phyloP scores from a whole-genome alignment of 805 yeast species.

The Kockiozyma suomiensis region DNA sequence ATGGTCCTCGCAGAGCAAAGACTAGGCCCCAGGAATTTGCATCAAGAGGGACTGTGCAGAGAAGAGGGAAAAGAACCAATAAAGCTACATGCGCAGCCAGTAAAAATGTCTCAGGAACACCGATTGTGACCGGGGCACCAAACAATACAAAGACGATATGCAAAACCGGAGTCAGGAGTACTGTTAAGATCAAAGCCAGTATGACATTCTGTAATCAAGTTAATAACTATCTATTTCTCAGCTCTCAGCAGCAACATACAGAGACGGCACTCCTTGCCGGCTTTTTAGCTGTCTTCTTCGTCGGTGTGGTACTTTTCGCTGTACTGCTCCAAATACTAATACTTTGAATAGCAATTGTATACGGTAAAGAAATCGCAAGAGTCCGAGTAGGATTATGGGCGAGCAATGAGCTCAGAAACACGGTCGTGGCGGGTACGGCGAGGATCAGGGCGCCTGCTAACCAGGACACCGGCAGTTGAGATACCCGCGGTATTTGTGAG shows the following conservation, averaged over 20 bases:
- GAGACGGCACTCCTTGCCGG: not conserved
- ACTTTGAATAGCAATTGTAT: not conserved
- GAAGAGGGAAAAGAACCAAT: conserved; percentile 64
- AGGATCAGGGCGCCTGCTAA: conserved; percentile 6
- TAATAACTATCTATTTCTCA: no score
- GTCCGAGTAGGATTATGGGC: conserved; percentile 20
- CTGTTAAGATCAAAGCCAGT: conserved; percentile 22
- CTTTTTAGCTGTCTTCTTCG: conserved; percentile 2
- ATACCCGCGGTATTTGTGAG: conserved; percentile 4
- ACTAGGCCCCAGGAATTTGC: conserved; percentile 49
- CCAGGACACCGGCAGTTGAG: not conserved
- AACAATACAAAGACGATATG: conserved; percentile 55
- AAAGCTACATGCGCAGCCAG: conserved; percentile 64
- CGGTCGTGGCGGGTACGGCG: conserved; percentile 23
- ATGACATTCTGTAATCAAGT: conserved; percentile 8
- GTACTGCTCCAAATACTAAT: not conserved
- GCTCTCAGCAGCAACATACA: no score
- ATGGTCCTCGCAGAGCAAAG: conserved; percentile 38
- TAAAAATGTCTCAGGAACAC: conserved; percentile 57
- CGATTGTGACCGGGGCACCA: conserved; percentile 76
- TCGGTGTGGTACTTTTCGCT: not conserved
- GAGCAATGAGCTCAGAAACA: conserved; percentile 32
- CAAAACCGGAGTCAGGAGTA: conserved; percentile 36
- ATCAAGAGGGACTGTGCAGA: conserved; percentile 57
- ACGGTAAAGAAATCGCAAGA: not conserved